Conservation (phyloP, 345 rosid species). For the Turnera subulata region DNA sequence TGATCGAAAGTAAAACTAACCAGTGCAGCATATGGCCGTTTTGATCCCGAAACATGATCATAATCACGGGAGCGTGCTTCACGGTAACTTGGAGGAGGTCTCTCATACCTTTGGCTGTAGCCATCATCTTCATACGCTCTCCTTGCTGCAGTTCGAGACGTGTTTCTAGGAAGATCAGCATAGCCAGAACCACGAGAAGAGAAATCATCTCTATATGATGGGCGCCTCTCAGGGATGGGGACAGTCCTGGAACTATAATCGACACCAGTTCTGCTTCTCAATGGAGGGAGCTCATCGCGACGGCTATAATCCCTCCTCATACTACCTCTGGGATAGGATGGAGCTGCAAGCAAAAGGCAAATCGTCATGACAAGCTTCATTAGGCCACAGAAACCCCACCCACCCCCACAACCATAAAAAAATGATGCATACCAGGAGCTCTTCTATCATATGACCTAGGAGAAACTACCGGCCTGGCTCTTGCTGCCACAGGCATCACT, state of each 20-base stretch:
- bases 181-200: slow-evolving; percentile 68
- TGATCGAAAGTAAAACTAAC: slow-evolving; percentile 37
- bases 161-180: slow-evolving; percentile 60
- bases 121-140: slow-evolving; percentile 79
- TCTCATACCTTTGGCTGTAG: slow-evolving; percentile 73
- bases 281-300: slow-evolving; percentile 79
- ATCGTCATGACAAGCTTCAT: too few species aligned
- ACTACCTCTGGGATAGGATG: slow-evolving; percentile 69
- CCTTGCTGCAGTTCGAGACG: slow-evolving; percentile 65
- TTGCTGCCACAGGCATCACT: slow-evolving; percentile 57
- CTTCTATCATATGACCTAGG: slow-evolving; percentile 87
- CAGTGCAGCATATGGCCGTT: slow-evolving; percentile 80
- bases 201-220: slow-evolving; percentile 76
- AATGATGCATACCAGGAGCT: slow-evolving; percentile 60
- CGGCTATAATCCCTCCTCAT: slow-evolving; percentile 76
- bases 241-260: slow-evolving; percentile 74
- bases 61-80: slow-evolving; percentile 83
- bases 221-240: slow-evolving; percentile 65
- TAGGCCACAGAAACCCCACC: too few species aligned
- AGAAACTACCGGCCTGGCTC: slow-evolving; percentile 65
- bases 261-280: slow-evolving; percentile 64
- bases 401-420: too few species aligned
- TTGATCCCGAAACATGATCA: slow-evolving; percentile 79
- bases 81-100: slow-evolving; percentile 69
- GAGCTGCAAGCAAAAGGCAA: slow-evolving; percentile 39